These are phyloP conservation scores for Panicum hallii DNA, from an alignment of 202 grass and related monocot genomes.

Conservation along the genomic window DNA sequence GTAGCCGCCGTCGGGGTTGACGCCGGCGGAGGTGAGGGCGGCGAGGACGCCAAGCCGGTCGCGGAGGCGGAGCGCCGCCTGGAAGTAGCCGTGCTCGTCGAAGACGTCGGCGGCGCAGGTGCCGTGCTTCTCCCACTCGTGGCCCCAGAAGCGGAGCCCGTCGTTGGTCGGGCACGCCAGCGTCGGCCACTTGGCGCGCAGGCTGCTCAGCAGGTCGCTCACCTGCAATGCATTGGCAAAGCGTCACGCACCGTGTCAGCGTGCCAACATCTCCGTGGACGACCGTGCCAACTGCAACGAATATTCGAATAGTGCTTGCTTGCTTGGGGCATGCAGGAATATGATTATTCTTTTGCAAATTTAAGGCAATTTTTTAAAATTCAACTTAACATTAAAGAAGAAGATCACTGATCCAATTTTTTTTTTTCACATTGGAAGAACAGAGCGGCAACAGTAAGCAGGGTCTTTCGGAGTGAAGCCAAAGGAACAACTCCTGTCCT, in stretches of 20 bases:
- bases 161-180: slow-evolving; percentile 76
- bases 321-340: background rate
- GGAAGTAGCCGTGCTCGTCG: slow-evolving; percentile 83
- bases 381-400: background rate
- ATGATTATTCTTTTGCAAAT: background rate
- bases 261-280: background rate
- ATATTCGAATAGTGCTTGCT: background rate
- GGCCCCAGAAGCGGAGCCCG: slow-evolving; percentile 70
- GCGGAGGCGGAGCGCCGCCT: slow-evolving; percentile 62
- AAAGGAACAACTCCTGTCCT: no score
- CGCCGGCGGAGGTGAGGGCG: slow-evolving; percentile 46
- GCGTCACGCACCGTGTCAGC: background rate
- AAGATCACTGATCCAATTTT: background rate
- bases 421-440: background rate
- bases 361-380: background rate
- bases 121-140: slow-evolving; percentile 97
- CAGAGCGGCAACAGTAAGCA: background rate
- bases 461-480: no score
- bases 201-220: slow-evolving; percentile 55
- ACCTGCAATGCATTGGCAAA: slow-evolving; percentile 41
- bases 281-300: background rate
- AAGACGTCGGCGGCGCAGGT: slow-evolving; percentile 68
- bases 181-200: slow-evolving; percentile 73
- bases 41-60: slow-evolving; percentile 51
- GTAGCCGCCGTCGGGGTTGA: slow-evolving; percentile 58